Evolutionary conservation across 495 filamentous ascomycete genomes (phyloP).

Genomic region (Bacidia rubella): DNA sequence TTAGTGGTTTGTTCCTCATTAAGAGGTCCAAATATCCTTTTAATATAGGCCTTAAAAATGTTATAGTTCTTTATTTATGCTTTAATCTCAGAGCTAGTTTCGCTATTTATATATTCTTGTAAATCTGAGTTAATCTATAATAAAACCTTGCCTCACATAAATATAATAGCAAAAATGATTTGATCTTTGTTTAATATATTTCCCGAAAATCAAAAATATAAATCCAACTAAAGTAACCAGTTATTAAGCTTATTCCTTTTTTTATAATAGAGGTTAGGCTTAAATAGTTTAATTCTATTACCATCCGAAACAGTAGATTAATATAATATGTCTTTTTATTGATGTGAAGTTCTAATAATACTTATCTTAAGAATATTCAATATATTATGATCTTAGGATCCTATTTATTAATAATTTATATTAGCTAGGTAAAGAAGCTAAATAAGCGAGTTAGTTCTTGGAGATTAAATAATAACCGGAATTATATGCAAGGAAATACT

Average conservation of each 20-base stretch:
- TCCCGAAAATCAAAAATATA: background rate
- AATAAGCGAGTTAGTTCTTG: too few species aligned
- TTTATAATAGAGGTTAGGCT: background rate
- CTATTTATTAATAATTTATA: background rate
- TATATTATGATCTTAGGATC: background rate
- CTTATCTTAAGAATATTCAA: background rate
- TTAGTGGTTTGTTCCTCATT: background rate
- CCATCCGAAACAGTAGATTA: too few species aligned
- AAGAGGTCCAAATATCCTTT: background rate
- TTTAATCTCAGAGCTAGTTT: background rate
- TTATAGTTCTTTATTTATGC: background rate
- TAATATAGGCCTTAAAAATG: background rate
- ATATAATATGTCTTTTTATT: too few species aligned
- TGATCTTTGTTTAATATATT: background rate
- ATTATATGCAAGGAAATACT: too few species aligned
- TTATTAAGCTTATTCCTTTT: background rate
- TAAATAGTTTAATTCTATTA: background rate
- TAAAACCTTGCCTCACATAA: background rate
- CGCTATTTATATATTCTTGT: background rate
- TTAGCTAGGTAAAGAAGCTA: too few species aligned
- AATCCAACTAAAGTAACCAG: too few species aligned
- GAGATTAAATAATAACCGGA: too few species aligned
- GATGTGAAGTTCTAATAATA: too few species aligned
- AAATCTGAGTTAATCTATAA: background rate
- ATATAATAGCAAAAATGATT: background rate